Conservation (phyloP, 495 filamentous ascomycete genomes). For the Peziza echinospora region DNA sequence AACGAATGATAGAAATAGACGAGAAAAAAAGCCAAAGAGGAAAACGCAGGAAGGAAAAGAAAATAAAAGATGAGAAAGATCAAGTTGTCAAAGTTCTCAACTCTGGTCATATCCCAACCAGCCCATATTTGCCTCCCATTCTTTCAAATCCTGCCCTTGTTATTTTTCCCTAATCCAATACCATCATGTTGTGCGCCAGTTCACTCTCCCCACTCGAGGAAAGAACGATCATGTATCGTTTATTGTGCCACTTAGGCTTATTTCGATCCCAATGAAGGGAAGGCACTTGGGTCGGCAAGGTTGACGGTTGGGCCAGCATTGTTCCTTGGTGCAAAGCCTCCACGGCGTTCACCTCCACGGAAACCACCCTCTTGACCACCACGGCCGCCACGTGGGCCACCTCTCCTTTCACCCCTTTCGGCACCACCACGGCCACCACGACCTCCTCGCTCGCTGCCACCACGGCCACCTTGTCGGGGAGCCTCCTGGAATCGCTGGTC, state of each 20-base stretch:
- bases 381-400: slow-evolving; percentile 26
- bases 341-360: slow-evolving; percentile 6
- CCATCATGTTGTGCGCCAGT: too few relatives aligned
- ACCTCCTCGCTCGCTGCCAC: slow-evolving; percentile 20
- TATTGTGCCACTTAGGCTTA: slow-evolving; percentile 1
- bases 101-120: too few relatives aligned
- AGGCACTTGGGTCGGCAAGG: slow-evolving; percentile 42
- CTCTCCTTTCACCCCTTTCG: slow-evolving; percentile 31
- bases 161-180: slow-evolving; percentile 1
- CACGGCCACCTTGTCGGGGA: slow-evolving; percentile 25
- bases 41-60: too few relatives aligned
- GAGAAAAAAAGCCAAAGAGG: too few relatives aligned
- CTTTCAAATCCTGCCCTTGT: too few relatives aligned
- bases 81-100: too few relatives aligned
- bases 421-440: slow-evolving; percentile 29
- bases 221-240: too few relatives aligned
- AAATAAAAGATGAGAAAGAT: too few relatives aligned
- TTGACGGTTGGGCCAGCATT: slow-evolving; percentile 29
- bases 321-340: slow-evolving; percentile 8
- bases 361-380: slow-evolving; percentile 27
- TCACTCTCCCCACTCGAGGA: too few relatives aligned
- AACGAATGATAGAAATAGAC: too few relatives aligned
- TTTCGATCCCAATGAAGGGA: slow-evolving; percentile 44
- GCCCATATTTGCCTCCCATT: too few relatives aligned
- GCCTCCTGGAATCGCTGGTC: slow-evolving; percentile 59